These are phyloP conservation scores for Solanum pimpinellifolium DNA, from an alignment of 257 asterid species.

Conservation along the genomic window DNA sequence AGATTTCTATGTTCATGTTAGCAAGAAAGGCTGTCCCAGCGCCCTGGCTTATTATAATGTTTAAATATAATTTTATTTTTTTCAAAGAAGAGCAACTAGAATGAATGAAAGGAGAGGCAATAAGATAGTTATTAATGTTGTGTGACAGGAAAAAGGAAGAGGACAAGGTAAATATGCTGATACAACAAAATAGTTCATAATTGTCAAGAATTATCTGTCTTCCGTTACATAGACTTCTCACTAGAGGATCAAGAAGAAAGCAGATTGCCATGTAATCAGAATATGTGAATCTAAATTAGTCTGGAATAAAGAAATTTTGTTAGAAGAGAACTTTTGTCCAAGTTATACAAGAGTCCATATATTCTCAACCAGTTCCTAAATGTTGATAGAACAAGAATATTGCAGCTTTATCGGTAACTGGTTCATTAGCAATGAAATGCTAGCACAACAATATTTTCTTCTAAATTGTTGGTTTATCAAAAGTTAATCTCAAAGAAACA, in stretches of 20 bases:
- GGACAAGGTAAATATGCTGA: neutral
- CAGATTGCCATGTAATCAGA: neutral
- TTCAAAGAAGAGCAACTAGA: neutral
- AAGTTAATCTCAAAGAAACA: neutral
- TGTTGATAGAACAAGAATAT: neutral
- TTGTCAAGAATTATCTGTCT: neutral
- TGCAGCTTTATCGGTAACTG: neutral
- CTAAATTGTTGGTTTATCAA: neutral
- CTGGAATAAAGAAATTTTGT: neutral
- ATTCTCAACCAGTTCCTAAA: neutral
- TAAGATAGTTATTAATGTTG: neutral
- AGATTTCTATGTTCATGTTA: neutral
- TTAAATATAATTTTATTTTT: neutral
- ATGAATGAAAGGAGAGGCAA: neutral
- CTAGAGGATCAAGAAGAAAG: neutral
- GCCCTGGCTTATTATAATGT: neutral
- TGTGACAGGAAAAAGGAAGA: neutral
- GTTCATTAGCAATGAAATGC: neutral
- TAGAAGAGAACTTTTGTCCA: neutral
- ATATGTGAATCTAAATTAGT: neutral
- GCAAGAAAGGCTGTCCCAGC: neutral
- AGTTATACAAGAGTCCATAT: neutral
- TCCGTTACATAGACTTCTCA: neutral
- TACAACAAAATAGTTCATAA: neutral
- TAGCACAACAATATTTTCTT: neutral